phyloP scores from a whole-genome alignment of 805 yeast genomes.

The Ogataea wickerhamii region DNA sequence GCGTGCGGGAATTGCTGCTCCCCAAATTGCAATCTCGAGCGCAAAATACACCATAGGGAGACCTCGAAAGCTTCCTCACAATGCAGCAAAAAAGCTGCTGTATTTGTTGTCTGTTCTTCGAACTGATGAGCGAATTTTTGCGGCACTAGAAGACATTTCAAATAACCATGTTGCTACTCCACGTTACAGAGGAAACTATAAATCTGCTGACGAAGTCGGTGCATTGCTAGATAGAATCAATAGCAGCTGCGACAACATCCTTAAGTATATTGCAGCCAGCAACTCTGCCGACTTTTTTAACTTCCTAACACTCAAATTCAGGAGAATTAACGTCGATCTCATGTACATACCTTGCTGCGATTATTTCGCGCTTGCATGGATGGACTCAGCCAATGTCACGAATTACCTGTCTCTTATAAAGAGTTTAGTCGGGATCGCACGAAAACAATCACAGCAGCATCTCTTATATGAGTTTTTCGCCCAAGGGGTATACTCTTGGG shows the following conservation, averaged over 20 bases:
- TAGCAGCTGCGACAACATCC: constrained; percentile 36
- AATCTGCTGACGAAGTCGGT: constrained; percentile 11
- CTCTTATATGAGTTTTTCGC: constrained; percentile 43
- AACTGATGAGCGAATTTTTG: constrained; percentile 26
- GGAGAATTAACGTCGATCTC: constrained; percentile 30
- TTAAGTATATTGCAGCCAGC: constrained; percentile 47
- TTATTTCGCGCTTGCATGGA: constrained; percentile 39
- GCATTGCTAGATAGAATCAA: constrained; percentile 35
- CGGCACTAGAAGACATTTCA: constrained; percentile 15
- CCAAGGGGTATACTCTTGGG: constrained; percentile 48
- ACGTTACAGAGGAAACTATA: constrained; percentile 4
- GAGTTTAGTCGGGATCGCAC: constrained; percentile 34
- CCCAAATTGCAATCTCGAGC: constrained; percentile 12
- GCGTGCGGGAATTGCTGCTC: constrained; percentile 7
- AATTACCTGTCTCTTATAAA: constrained; percentile 39
- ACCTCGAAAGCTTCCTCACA: constrained; percentile 13
- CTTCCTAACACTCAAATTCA: constrained; percentile 31
- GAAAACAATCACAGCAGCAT: constrained; percentile 44
- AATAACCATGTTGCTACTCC: constrained; percentile 10
- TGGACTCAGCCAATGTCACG: constrained; percentile 36
- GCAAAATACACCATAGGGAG: constrained; percentile 11
- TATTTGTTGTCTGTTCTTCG: constrained; percentile 14
- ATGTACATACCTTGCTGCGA: constrained; percentile 44
- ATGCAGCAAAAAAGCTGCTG: constrained; percentile 12
- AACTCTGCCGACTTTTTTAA: constrained; percentile 43